phyloP scores from a whole-genome alignment of 495 filamentous ascomycete species.

The Xylaria curta region DNA sequence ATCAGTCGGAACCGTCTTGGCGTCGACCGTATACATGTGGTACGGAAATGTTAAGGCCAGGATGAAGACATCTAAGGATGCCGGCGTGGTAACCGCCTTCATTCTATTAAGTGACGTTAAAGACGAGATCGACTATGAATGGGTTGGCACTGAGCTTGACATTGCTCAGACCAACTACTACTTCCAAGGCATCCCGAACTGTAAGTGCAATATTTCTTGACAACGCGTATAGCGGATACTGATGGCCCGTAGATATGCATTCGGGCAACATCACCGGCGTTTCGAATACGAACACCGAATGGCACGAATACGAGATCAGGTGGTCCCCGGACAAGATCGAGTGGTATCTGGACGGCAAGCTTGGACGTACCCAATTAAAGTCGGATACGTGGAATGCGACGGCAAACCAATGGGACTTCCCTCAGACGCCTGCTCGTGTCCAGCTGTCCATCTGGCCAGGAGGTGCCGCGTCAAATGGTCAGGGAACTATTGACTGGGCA shows the following conservation, averaged over 20 bases:
- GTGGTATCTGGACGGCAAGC: slow-evolving; percentile 84
- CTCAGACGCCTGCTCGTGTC: slow-evolving; percentile 91
- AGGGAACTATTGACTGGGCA: slow-evolving; percentile 90
- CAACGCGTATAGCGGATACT: neutral
- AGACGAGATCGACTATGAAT: slow-evolving; percentile 98
- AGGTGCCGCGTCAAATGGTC: slow-evolving; percentile 75
- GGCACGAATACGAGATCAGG: slow-evolving; percentile 90
- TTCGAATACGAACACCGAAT: slow-evolving; percentile 77
- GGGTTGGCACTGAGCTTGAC: slow-evolving; percentile 78
- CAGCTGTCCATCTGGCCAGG: slow-evolving; percentile 97
- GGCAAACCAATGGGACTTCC: slow-evolving; percentile 81
- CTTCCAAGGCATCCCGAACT: slow-evolving; percentile 91
- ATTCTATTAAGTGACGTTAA: slow-evolving; percentile 94
- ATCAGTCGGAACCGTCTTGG: slow-evolving; percentile 85
- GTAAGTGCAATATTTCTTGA: slow-evolving; percentile 59
- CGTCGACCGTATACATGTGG: slow-evolving; percentile 92
- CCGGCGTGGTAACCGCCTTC: slow-evolving; percentile 93
- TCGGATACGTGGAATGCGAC: slow-evolving; percentile 85
- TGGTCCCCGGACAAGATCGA: slow-evolving; percentile 86
- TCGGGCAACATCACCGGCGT: slow-evolving; percentile 68
- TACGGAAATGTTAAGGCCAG: slow-evolving; percentile 90
- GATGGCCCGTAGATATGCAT: slow-evolving; percentile 67
- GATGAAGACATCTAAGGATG: slow-evolving; percentile 83
- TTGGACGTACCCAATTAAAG: slow-evolving; percentile 74
- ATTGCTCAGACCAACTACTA: slow-evolving; percentile 94